phyloP scores from a whole-genome alignment of 2,329 filamentous ascomycete genomes.

The Geosmithia putterillii region DNA sequence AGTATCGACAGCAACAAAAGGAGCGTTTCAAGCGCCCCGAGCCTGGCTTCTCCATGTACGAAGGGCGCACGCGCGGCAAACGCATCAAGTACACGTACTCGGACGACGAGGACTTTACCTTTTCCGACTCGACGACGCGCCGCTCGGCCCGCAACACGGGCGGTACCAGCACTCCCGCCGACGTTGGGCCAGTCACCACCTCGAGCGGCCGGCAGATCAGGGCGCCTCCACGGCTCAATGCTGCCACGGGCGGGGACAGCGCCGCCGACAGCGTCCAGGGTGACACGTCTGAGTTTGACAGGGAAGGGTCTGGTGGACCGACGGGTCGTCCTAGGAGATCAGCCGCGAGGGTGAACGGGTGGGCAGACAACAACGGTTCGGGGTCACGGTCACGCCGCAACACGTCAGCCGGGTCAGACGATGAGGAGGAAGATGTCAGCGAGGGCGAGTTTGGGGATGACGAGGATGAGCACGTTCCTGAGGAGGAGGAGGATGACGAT shows the following conservation, averaged over 20 bases:
- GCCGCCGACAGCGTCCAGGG: slow-evolving; percentile 31
- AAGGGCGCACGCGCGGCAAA: slow-evolving; percentile 91
- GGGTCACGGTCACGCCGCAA: slow-evolving; percentile 18
- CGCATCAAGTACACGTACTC: slow-evolving; percentile 94
- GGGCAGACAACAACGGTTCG: slow-evolving; percentile 19
- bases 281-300: slow-evolving; percentile 25
- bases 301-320: slow-evolving; percentile 26
- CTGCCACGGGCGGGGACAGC: slow-evolving; percentile 37
- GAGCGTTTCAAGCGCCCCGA: slow-evolving; percentile 81
- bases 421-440: slow-evolving; percentile 52
- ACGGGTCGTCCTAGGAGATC: slow-evolving; percentile 37
- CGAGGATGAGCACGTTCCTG: slow-evolving; percentile 55
- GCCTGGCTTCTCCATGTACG: slow-evolving; percentile 83
- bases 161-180: slow-evolving; percentile 59
- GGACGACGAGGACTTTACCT: slow-evolving; percentile 67
- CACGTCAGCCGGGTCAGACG: slow-evolving; percentile 45
- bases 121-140: slow-evolving; percentile 51
- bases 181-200: slow-evolving; percentile 54
- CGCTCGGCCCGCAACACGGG: slow-evolving; percentile 65
- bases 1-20: slow-evolving; percentile 78
- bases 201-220: slow-evolving; percentile 79
- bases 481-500: slow-evolving; percentile 49
- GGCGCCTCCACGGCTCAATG: slow-evolving; percentile 53
- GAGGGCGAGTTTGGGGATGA: slow-evolving; percentile 69
- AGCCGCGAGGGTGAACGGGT: slow-evolving; percentile 39